These are phyloP conservation scores for Fusarium burgessii DNA, from an alignment of 2,329 filamentous ascomycete species.

Conservation along the genomic window DNA sequence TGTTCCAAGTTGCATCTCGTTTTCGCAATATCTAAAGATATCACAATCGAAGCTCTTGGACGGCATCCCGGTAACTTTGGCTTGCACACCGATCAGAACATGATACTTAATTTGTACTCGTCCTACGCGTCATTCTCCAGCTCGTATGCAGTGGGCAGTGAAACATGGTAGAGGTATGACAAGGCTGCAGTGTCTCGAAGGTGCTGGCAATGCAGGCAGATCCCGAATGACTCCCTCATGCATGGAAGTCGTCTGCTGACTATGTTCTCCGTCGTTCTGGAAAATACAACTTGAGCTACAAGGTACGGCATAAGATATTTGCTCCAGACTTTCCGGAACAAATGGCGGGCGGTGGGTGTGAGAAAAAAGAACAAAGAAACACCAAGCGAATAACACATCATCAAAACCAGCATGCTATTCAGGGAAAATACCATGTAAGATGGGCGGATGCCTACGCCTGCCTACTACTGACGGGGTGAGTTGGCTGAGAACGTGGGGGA, in stretches of 20 bases:
- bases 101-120: constrained; percentile 13
- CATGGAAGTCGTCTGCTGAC: constrained; percentile 44
- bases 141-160: constrained; percentile 38
- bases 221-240: constrained; percentile 46
- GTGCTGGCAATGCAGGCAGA: constrained; percentile 45
- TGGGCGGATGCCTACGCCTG: constrained; percentile 7
- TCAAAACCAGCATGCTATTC: constrained; percentile 17
- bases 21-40: constrained; percentile 13
- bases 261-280: constrained; percentile 33
- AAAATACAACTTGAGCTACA: constrained; percentile 22
- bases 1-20: constrained; percentile 5
- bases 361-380: constrained; percentile 8
- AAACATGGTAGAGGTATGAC: constrained; percentile 44
- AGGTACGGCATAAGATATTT: constrained; percentile 20
- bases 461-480: constrained; percentile 15
- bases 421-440: constrained; percentile 21
- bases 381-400: constrained; percentile 30
- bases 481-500: constrained; percentile 27
- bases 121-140: constrained; percentile 28
- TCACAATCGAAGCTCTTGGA: constrained; percentile 10
- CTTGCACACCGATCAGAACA: constrained; percentile 23
- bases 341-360: constrained; percentile 17
- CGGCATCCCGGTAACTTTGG: not conserved
- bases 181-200: constrained; percentile 38
- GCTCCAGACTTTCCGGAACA: constrained; percentile 12